Percentiles rank a stretch among this genome's conserved stretches.
Conservation (phyloP, 2,329 filamentous ascomycete species). For the Nectriaceae sp. region DNA sequence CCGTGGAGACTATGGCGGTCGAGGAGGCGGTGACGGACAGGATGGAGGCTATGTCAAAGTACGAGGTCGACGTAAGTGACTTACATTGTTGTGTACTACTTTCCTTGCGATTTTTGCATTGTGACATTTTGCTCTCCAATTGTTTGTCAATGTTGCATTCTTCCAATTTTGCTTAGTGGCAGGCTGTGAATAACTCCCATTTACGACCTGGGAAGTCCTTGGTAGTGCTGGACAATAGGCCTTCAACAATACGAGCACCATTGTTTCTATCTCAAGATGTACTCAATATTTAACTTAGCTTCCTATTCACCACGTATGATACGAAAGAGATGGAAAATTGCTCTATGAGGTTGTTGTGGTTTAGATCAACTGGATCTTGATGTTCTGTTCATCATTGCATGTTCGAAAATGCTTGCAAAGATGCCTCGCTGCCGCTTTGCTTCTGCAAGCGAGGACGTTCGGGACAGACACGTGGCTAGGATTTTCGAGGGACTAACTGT, state of each 20-base stretch:
- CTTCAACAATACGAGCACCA: neutral
- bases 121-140: neutral
- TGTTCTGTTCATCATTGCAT: too few relatives aligned
- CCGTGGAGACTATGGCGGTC: slow-evolving; percentile 42
- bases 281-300: too few relatives aligned
- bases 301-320: too few relatives aligned
- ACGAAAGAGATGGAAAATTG: too few relatives aligned
- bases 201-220: neutral
- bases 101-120: neutral
- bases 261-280: neutral
- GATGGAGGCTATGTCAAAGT: slow-evolving; percentile 50
- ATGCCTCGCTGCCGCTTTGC: too few relatives aligned
- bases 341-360: too few relatives aligned
- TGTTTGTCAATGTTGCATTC: neutral
- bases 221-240: neutral
- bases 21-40: slow-evolving; percentile 40
- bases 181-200: neutral
- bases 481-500: slow-evolving; percentile 20
- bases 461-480: slow-evolving; percentile 6
- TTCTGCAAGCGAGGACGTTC: slow-evolving; percentile 1
- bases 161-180: slow-evolving; percentile 14
- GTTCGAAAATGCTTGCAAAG: too few relatives aligned
- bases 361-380: too few relatives aligned
- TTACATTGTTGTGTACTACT: neutral
- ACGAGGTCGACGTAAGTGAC: slow-evolving; percentile 53